Evolutionary conservation across 208 protist genomes (phyloP), one percentile per base, ranked within the genome.

Genomic region (Strigomonas oncopelti): DNA sequence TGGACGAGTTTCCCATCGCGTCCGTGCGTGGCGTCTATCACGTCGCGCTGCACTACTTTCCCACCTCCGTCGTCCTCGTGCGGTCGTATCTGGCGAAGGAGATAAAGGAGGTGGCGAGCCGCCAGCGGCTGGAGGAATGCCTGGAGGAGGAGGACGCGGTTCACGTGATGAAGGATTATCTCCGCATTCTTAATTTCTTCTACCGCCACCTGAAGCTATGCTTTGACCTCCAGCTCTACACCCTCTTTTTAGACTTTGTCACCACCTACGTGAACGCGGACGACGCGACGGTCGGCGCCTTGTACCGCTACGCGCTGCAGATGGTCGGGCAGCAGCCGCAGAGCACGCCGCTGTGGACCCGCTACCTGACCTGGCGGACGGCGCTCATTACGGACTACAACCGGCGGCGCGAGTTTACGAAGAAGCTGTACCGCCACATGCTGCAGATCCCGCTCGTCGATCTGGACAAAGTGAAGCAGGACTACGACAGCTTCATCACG

Each of bases 161-260:
- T 51, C 69, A 79, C 28, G 68, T 81, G 20, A 90, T 87, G 72
- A 72, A 67, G 38, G 77, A 75, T n/a, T 82, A 81, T 51, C 76
- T 91, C 53, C 69, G 90, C 18, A 32, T 95, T 5, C 65, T 95
- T 18, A 93, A 93, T 69, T 71, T 67, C 25, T 95, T 95, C 58
- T 90, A 84, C 55, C 82, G 85, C 18, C 90, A 95, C 69, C 77
- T 95, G n/a, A 81, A 79, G 25, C 51, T 90, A 0, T 78, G 74
- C 52, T 90, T 83, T 67, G 87, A 77, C 58, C 81, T 84, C 59
- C 72, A 88, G 29, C 73, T 93, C 18, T 95, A 93, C 83, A 74
- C 61, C 20, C 62, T 92, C 7, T 95, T 93, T 67, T 79, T 92
- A 18, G 67, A 81, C 31, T 93, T 90, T 69, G 60, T 82, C 42